Evolutionary conservation across 495 filamentous ascomycete genomes (phyloP).

Genomic region (Bryoglossum gracile): DNA sequence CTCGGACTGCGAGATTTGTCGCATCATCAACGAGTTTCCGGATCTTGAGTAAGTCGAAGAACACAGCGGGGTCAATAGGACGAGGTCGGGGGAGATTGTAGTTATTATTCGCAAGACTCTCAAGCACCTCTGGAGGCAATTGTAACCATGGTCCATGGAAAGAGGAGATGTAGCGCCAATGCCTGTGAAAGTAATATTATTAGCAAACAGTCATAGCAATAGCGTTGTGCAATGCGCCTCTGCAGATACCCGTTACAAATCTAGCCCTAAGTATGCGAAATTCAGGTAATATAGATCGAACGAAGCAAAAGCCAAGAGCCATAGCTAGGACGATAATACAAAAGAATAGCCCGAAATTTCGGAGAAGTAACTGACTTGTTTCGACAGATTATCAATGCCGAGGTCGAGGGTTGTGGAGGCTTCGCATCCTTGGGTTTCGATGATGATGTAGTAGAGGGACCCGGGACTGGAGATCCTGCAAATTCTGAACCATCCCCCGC

Average conservation of each 20-base stretch:
- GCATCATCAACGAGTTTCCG: slow-evolving; percentile 69
- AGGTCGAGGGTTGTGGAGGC: slow-evolving; percentile 37
- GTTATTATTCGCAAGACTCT: slow-evolving; percentile 68
- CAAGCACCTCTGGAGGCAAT: slow-evolving; percentile 71
- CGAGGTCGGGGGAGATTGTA: slow-evolving; percentile 66
- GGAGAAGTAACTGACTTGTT: slow-evolving; percentile 58
- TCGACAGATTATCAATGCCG: slow-evolving; percentile 60
- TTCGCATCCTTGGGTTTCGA: slow-evolving; percentile 28
- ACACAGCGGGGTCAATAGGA: slow-evolving; percentile 71
- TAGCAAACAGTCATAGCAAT: neutral
- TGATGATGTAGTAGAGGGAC: slow-evolving; percentile 10
- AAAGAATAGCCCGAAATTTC: neutral
- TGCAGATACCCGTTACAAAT: neutral
- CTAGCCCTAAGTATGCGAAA: neutral
- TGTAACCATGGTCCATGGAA: slow-evolving; percentile 86
- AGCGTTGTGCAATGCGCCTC: slow-evolving; percentile 10
- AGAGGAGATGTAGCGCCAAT: slow-evolving; percentile 77
- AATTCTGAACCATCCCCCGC: slow-evolving; percentile 23
- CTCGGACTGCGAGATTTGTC: slow-evolving; percentile 66
- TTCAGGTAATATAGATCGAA: neutral
- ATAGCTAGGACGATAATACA: neutral
- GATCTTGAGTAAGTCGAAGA: slow-evolving; percentile 78
- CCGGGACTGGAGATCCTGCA: slow-evolving; percentile 18
- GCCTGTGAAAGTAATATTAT: slow-evolving; percentile 36
- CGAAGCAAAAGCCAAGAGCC: neutral